Percentiles rank a stretch among this genome's conserved stretches.
These are phyloP conservation scores for Peribolospora kevripleyi DNA, from an alignment of 768 basidiomycete species.

Conservation along the genomic window DNA sequence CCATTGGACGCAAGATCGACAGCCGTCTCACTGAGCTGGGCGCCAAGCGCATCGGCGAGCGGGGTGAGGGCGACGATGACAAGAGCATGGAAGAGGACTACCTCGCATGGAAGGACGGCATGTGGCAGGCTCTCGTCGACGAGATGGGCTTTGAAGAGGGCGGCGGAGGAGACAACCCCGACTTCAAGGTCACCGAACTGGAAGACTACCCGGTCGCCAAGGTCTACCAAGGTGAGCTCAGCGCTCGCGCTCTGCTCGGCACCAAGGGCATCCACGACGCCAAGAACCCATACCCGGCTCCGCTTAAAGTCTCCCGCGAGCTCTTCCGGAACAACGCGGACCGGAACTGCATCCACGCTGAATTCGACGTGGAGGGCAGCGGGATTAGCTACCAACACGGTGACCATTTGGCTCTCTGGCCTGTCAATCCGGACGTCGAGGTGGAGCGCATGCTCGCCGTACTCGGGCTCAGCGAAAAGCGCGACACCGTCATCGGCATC, in stretches of 20 bases:
- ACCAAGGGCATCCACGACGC: slow-evolving; percentile 92
- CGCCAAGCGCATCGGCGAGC: slow-evolving; percentile 56
- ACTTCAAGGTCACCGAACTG: slow-evolving; percentile 69
- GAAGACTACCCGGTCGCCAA: slow-evolving; percentile 46
- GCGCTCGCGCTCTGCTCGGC: slow-evolving; percentile 72
- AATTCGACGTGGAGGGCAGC: slow-evolving; percentile 78
- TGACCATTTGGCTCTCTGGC: slow-evolving; percentile 95
- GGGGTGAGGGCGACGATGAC: slow-evolving; percentile 94
- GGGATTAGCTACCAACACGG: slow-evolving; percentile 98
- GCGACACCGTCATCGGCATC: slow-evolving; percentile 62
- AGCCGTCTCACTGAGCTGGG: slow-evolving; percentile 49
- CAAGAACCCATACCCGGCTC: slow-evolving; percentile 86
- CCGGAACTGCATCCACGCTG: slow-evolving; percentile 83
- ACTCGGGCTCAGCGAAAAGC: slow-evolving; percentile 59
- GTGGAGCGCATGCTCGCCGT: slow-evolving; percentile 67
- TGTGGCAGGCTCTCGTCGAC: slow-evolving; percentile 77
- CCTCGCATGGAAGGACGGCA: slow-evolving; percentile 90
- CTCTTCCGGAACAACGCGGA: slow-evolving; percentile 50
- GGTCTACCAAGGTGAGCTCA: slow-evolving; percentile 88
- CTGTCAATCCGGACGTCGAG: slow-evolving; percentile 73
- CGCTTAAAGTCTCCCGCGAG: slow-evolving; percentile 50
- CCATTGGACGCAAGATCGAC: slow-evolving; percentile 62
- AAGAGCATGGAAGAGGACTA: slow-evolving; percentile 99
- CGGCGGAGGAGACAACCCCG: slow-evolving; percentile 77
- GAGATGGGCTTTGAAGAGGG: slow-evolving; percentile 81